phyloP scores from a whole-genome alignment of 1,284 basidiomycete species.

The Filobasidium uniguttulatum region DNA sequence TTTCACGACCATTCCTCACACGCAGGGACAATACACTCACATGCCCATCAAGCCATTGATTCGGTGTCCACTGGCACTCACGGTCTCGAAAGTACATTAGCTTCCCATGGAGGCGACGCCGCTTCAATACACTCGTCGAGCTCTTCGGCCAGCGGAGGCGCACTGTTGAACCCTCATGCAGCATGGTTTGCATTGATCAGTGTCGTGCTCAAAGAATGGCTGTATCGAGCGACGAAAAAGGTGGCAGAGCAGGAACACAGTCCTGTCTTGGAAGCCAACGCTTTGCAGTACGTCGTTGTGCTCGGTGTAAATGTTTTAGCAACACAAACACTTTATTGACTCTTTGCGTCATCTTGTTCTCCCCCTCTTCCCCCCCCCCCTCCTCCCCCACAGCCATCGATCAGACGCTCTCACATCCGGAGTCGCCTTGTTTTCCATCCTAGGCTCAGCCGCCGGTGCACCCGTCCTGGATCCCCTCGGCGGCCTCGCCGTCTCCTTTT shows the following conservation, averaged over 20 bases:
- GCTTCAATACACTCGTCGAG: slow-evolving; percentile 24
- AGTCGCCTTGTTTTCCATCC: slow-evolving; percentile 75
- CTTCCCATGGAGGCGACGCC: slow-evolving; percentile 21
- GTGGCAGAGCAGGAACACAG: slow-evolving; percentile 83
- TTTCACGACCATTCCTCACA: slow-evolving; percentile 35
- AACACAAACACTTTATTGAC: too few species aligned
- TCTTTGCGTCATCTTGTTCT: too few species aligned
- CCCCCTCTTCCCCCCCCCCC: too few species aligned
- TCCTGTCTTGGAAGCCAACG: slow-evolving; percentile 81
- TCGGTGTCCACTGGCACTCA: slow-evolving; percentile 19
- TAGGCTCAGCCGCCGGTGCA: slow-evolving; percentile 70
- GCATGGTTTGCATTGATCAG: slow-evolving; percentile 85
- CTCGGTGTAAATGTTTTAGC: too few species aligned
- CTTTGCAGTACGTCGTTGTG: slow-evolving; percentile 46
- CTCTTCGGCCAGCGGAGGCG: slow-evolving; percentile 18
- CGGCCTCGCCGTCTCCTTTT: slow-evolving; percentile 73
- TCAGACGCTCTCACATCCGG: slow-evolving; percentile 82
- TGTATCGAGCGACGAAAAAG: slow-evolving; percentile 72
- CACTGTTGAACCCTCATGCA: slow-evolving; percentile 75
- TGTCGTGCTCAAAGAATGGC: slow-evolving; percentile 77
- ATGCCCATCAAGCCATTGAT: slow-evolving; percentile 22
- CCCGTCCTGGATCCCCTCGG: slow-evolving; percentile 83
- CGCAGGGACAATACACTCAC: slow-evolving; percentile 37
- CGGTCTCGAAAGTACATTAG: slow-evolving; percentile 8
- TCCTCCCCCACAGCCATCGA: slow-evolving; percentile 55